Evolutionary conservation across 1,284 basidiomycete genomes (phyloP).

Genomic region (Boletus sp.): DNA sequence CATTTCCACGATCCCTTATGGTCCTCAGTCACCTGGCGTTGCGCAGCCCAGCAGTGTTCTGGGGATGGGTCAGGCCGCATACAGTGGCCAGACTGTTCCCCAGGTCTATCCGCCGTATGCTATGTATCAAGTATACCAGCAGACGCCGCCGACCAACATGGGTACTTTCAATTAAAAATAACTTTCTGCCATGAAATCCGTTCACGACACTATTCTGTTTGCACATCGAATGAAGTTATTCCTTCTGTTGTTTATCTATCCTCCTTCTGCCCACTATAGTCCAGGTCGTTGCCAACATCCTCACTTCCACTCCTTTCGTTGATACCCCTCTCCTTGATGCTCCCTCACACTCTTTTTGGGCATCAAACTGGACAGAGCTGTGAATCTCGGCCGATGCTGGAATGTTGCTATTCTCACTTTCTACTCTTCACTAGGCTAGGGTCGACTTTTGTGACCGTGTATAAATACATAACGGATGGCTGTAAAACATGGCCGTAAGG

Average conservation of each 20-base stretch:
- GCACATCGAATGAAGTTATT: conserved; percentile 34
- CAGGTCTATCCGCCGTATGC: conserved; percentile 71
- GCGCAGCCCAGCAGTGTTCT: conserved; percentile 52
- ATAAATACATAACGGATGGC: conserved; percentile 41
- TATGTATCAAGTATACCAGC: conserved; percentile 77
- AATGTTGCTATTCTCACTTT: conserved; percentile 33
- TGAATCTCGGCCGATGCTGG: conserved; percentile 34
- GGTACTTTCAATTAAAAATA: conserved; percentile 66
- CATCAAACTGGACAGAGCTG: conserved; percentile 23
- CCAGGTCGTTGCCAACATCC: conserved; percentile 26
- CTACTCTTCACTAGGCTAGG: conserved; percentile 29
- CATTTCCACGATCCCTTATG: conserved; percentile 49
- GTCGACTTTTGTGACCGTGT: conserved; percentile 35
- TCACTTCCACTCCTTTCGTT: conserved; percentile 23
- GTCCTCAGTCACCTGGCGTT: conserved; percentile 56
- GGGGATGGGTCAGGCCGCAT: conserved; percentile 62
- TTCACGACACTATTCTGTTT: conserved; percentile 39
- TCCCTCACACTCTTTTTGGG: conserved; percentile 28
- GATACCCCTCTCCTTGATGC: conserved; percentile 29
- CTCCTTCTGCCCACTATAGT: conserved; percentile 24
- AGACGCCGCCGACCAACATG: conserved; percentile 66
- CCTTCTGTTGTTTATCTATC: conserved; percentile 34
- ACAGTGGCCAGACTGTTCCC: conserved; percentile 59
- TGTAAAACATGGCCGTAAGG: conserved; percentile 36
- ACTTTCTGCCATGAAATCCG: conserved; percentile 28